Conservation (phyloP, 2,329 filamentous ascomycete species). For the Diaporthe citriasiana region DNA sequence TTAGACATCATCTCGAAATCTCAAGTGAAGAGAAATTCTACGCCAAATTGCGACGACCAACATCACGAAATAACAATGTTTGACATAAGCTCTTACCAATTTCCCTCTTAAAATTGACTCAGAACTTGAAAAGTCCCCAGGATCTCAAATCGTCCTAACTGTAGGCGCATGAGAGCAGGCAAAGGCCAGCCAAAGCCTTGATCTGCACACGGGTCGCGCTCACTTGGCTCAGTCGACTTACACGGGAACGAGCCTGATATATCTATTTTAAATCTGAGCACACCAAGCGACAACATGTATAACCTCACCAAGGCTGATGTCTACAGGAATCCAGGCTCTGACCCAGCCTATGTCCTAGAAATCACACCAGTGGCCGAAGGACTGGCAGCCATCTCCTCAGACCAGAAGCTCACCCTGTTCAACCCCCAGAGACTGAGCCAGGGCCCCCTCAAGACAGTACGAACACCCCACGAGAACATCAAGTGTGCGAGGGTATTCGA, state of each 20-base stretch:
- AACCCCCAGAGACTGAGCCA: slow-evolving; percentile 69
- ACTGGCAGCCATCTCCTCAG: slow-evolving; percentile 75
- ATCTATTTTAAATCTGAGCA: background rate
- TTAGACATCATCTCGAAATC: background rate
- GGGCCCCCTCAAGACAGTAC: slow-evolving; percentile 62
- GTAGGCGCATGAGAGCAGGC: background rate
- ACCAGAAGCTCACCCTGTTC: slow-evolving; percentile 76
- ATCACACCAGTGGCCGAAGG: slow-evolving; percentile 62
- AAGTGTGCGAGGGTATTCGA: slow-evolving; percentile 73
- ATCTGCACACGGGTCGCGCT: background rate
- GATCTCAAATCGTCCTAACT: no score
- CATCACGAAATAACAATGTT: background rate
- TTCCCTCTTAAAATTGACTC: background rate
- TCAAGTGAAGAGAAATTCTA: slow-evolving; percentile 23
- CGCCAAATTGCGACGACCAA: background rate
- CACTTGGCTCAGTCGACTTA: slow-evolving; percentile 17
- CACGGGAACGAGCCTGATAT: background rate
- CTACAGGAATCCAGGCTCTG: slow-evolving; percentile 56
- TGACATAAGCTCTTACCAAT: no score
- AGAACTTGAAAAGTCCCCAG: rapidly evolving
- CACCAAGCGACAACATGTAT: slow-evolving; percentile 56
- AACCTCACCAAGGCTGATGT: slow-evolving; percentile 56
- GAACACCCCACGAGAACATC: slow-evolving; percentile 72
- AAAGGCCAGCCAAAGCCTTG: background rate
- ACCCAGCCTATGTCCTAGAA: slow-evolving; percentile 70